A percentile compares a stretch with the other conserved stretches of the same genome.
These are phyloP conservation scores for Scleroderma bovista DNA, from an alignment of 768 basidiomycete genomes.

Conservation along the genomic window DNA sequence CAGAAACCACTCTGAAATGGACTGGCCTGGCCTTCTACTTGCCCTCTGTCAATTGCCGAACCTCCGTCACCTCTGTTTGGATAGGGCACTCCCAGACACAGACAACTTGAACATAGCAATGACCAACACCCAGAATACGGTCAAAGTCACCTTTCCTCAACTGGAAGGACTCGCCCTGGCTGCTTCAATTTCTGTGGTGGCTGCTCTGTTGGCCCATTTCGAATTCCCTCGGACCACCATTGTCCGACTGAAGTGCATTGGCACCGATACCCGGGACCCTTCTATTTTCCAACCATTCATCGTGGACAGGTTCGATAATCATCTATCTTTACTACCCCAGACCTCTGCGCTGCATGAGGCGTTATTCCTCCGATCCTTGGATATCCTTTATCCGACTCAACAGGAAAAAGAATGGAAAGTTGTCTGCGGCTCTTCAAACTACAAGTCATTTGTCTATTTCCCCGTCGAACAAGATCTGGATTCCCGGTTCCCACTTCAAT, in stretches of 20 bases:
- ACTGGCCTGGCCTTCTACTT: conserved; percentile 27
- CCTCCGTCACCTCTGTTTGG: conserved; percentile 31
- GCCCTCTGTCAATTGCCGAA: conserved; percentile 31
- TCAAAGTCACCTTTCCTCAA: background rate
- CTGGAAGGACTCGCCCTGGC: no score
- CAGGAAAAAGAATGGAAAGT: background rate
- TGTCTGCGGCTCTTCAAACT: background rate
- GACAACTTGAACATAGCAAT: background rate
- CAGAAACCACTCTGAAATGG: conserved; percentile 20
- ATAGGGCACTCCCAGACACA: conserved; percentile 27
- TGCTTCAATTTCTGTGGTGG: no score
- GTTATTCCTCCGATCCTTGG: background rate
- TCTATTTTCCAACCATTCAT: no score
- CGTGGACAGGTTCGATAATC: no score
- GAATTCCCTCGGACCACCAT: no score
- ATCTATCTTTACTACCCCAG: no score
- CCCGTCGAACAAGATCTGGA: background rate
- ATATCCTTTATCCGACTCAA: background rate
- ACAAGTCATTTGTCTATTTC: background rate
- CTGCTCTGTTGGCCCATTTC: no score
- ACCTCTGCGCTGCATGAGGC: background rate
- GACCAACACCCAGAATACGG: background rate
- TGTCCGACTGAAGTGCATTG: no score
- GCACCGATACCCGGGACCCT: no score
- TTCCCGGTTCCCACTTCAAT: conserved; percentile 14